Percentiles rank a stretch among this genome's conserved stretches.
Evolutionary conservation across 2,329 filamentous ascomycete species (phyloP).

Genomic region (Chaetomium sp.): DNA sequence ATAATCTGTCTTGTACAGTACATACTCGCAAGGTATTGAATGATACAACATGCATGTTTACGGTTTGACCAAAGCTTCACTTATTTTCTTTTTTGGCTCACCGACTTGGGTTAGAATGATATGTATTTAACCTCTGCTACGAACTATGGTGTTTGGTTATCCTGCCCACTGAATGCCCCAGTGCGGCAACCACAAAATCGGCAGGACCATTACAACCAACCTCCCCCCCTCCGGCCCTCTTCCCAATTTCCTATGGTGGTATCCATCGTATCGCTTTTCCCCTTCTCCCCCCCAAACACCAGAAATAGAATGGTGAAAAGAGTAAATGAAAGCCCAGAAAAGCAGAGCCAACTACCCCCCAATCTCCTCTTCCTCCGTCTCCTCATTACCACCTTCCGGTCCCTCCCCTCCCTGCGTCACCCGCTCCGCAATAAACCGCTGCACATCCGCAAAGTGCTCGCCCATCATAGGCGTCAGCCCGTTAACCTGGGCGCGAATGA

Average conservation of each 20-base stretch:
- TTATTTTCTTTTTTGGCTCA: no score
- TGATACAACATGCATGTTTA: background rate
- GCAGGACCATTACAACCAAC: no score
- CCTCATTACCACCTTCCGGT: conserved; percentile 33
- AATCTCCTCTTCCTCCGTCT: conserved; percentile 41
- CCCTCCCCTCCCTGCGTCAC: conserved; percentile 22
- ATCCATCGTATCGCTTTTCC: no score
- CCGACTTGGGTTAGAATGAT: background rate
- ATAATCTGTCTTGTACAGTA: background rate
- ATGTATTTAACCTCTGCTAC: background rate
- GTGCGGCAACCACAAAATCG: no score
- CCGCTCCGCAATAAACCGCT: conserved; percentile 44
- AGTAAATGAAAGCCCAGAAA: background rate
- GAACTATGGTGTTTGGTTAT: background rate
- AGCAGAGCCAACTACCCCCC: background rate
- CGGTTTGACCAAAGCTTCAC: no score
- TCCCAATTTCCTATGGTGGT: no score
- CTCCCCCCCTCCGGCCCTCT: no score
- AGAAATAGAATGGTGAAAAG: no score
- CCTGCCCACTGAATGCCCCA: no score
- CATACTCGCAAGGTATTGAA: background rate
- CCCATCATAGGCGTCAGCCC: conserved; percentile 53
- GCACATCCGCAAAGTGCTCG: conserved; percentile 45
- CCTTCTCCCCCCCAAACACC: no score
- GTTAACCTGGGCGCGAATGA: conserved; percentile 43